phyloP scores from a whole-genome alignment of 1,284 basidiomycete species.

The Cutaneotrichosporon sp. region DNA sequence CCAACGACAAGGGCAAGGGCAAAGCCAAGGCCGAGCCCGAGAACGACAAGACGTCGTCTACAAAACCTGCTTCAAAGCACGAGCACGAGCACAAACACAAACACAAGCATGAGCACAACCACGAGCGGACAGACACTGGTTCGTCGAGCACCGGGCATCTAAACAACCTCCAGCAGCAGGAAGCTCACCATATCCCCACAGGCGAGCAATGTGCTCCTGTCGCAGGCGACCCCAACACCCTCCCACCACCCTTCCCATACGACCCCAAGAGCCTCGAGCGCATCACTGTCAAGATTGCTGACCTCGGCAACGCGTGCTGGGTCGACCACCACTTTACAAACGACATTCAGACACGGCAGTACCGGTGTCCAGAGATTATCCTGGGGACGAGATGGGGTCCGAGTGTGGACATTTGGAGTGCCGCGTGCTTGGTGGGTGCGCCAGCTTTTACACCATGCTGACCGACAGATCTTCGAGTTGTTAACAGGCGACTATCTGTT shows the following conservation, averaged over 20 bases:
- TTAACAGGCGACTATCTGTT: slow-evolving; percentile 89
- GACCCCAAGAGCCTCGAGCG: slow-evolving; percentile 62
- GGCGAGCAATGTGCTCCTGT: slow-evolving; percentile 43
- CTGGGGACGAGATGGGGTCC: slow-evolving; percentile 87
- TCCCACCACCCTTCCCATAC: slow-evolving; percentile 55
- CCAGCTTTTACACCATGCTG: background rate
- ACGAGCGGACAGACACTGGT: background rate
- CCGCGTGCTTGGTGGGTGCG: slow-evolving; percentile 76
- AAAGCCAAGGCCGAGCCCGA: background rate
- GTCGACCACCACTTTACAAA: slow-evolving; percentile 52
- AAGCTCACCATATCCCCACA: slow-evolving; percentile 33
- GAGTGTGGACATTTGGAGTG: slow-evolving; percentile 93
- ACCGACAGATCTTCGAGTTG: slow-evolving; percentile 72
- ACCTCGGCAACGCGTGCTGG: slow-evolving; percentile 75
- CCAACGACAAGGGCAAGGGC: slow-evolving; percentile 4
- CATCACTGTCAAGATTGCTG: slow-evolving; percentile 98
- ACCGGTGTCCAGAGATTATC: slow-evolving; percentile 95
- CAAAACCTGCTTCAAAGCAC: background rate
- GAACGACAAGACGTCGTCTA: too few species aligned
- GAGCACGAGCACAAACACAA: background rate
- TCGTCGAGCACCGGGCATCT: slow-evolving; percentile 18
- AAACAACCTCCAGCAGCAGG: slow-evolving; percentile 37
- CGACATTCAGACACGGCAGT: slow-evolving; percentile 80
- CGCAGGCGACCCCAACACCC: slow-evolving; percentile 54
- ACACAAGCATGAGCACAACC: background rate